Evolutionary conservation across 2,329 filamentous ascomycete species (phyloP), one percentile per base, ranked within the genome.

Genomic region (Dactylellina drechsleri): DNA sequence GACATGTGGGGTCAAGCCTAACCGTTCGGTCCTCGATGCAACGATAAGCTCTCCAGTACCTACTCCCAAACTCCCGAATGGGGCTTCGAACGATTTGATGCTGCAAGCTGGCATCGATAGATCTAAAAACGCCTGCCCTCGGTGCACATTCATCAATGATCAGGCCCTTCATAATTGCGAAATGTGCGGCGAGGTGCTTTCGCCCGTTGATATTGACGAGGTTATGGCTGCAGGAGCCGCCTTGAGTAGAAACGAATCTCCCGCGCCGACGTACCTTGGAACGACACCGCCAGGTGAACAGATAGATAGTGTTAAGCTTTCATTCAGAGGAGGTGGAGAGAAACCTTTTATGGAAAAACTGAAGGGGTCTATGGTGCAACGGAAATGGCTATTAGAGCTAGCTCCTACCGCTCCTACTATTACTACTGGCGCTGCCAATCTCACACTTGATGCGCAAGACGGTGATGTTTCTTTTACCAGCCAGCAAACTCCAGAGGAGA

Each of bases 121-220:
- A 26, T 75, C 71, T 15, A 67, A 64, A 43, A 75, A 75, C 18
- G 80, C 82, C 64, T 99, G 95, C 79, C 92, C 92, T 6, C 86
- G 95, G 76, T 99, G 95, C 81, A 99, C 95, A 0, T 98, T 98
- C 80, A 86, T 90, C 45, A 99, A 99, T 78, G 92, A 98, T 80
- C 92, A 93, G 0, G 97, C 92, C 2, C 83, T 99, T 12, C 83
- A 89, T 12, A 88, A 89, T 4, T 99, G 95, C 80, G 95, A 99
- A 82, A 93, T 99, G 61, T 99, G 95, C 79, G 81, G 82, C 16
- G 81, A 83, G 53, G 78, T 82, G 2, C 81, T 81, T 7, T 82
- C 86, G 23, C 80, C 82, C 1, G 85, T 85, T 66, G 84, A 85
- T 59, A 50, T 78, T 12, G 64, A 75, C 10, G 64, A 75, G 7